These are phyloP conservation scores for rapeseed (Brassica napus) DNA, from an alignment of 345 rosid species.

Conservation along the genomic window Da-Ae NC_063435.1:11493001-11493500, in stretches of 20 bases:
- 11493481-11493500: too few species aligned
- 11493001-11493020: conserved; percentile 1
- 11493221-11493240: background rate
- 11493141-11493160: too few species aligned
- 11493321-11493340: conserved; percentile 20
- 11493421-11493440: background rate
- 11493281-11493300: conserved; percentile 36
- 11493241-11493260: conserved; percentile 17
- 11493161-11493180: too few species aligned
- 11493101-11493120: background rate
- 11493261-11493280: conserved; percentile 36
- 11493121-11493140: background rate
- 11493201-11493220: conserved; percentile 19
- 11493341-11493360: conserved; percentile 34
- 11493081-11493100: background rate
- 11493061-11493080: background rate
- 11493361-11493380: background rate
- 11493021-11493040: background rate
- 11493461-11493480: too few species aligned
- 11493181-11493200: conserved; percentile 25
- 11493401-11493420: background rate
- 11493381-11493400: background rate
- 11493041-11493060: background rate
- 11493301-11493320: conserved; percentile 21
- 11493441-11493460: too few species aligned